A percentile compares a stretch with the other conserved stretches of the same genome.
phyloP scores from a whole-genome alignment of 257 asterid genomes.

The Primulina eburnea region DNA sequence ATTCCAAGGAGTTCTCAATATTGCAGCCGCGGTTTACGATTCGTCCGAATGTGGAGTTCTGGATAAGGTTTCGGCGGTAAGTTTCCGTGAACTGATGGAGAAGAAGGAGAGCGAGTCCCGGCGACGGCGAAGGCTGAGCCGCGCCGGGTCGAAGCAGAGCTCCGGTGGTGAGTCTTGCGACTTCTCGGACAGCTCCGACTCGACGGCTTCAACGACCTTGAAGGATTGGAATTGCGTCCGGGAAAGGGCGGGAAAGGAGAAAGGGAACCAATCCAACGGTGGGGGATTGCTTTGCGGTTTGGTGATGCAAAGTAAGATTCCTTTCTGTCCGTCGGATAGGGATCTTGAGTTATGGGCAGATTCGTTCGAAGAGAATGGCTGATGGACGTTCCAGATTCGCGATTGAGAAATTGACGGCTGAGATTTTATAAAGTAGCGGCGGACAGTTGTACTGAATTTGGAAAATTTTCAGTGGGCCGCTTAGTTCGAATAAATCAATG shows the following conservation, averaged over 20 bases:
- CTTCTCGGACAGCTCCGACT: conserved; percentile 62
- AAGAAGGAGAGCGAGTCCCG: conserved; percentile 43
- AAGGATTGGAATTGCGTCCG: conserved; percentile 66
- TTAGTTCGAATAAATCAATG: not conserved
- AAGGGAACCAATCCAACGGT: conserved; percentile 41
- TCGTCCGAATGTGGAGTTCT: conserved; percentile 50
- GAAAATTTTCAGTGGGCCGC: not conserved
- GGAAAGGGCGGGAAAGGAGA: conserved; percentile 54
- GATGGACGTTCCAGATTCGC: conserved; percentile 33
- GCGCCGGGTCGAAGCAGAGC: conserved; percentile 62
- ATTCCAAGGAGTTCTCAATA: conserved; percentile 76
- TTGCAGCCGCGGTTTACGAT: conserved; percentile 58
- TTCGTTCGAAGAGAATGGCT: conserved; percentile 36
- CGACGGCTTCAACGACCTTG: conserved; percentile 58
- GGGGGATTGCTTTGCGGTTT: conserved; percentile 71
- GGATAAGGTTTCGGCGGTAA: conserved; percentile 54
- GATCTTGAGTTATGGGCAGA: conserved; percentile 50
- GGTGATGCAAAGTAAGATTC: conserved; percentile 54
- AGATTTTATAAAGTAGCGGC: not conserved
- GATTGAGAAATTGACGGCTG: conserved; percentile 13
- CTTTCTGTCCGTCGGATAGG: conserved; percentile 58
- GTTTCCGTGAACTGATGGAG: conserved; percentile 59
- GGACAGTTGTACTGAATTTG: not conserved
- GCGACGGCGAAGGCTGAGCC: conserved; percentile 50
- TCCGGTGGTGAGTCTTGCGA: conserved; percentile 68